Evolutionary conservation across 345 rosid genomes (phyloP).

Genomic region (Laguncularia racemosa): DNA sequence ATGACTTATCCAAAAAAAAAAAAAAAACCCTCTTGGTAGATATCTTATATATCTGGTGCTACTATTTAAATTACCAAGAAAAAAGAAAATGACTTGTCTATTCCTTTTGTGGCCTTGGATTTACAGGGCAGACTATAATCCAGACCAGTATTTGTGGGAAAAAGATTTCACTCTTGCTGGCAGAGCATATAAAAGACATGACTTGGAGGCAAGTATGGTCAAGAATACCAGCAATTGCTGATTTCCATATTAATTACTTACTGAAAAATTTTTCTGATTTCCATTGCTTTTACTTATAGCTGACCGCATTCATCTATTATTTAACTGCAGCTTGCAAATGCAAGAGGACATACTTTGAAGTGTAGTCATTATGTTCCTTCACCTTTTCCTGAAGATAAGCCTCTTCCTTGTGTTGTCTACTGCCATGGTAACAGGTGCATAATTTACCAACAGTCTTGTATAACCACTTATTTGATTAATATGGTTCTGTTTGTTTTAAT

Average conservation of each 20-base stretch:
- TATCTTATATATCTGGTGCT: no score
- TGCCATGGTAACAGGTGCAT: conserved; percentile 94
- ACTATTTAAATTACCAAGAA: no score
- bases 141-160: conserved; percentile 90
- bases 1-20: no score
- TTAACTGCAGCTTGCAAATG: conserved; percentile 66
- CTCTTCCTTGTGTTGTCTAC: conserved; percentile 93
- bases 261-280: no score
- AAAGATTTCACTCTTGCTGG: conserved; percentile 76
- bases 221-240: conserved; percentile 3
- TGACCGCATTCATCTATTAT: neutral
- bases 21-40: no score
- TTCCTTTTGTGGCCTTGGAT: conserved; percentile 6
- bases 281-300: no score
- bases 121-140: conserved; percentile 84
- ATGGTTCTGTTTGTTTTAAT: no score
- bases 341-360: conserved; percentile 70
- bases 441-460: neutral
- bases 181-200: conserved; percentile 75
- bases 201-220: conserved; percentile 89
- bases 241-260: no score
- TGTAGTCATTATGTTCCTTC: conserved; percentile 88
- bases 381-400: conserved; percentile 48
- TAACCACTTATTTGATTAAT: no score
- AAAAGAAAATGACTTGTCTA: no score